phyloP scores from a whole-genome alignment of 2,329 filamentous ascomycete genomes.

The Blastomyces gilchristii region DNA sequence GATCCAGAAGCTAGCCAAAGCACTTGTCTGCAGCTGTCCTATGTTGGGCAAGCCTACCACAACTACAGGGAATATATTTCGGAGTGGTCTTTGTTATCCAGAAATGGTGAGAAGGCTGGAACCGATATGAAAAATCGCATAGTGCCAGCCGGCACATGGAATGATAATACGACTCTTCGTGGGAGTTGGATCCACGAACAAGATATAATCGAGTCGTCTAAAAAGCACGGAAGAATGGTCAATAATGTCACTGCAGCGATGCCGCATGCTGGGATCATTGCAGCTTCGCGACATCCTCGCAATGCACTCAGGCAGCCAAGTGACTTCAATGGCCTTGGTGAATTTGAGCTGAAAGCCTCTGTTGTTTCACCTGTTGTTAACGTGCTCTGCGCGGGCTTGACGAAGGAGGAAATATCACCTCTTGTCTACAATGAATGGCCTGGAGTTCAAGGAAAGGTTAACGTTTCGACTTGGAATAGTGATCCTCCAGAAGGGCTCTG shows the following conservation, averaged over 20 bases:
- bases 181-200: conserved; percentile 57
- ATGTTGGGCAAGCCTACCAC: conserved; percentile 58
- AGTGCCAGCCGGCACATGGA: conserved; percentile 51
- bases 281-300: conserved; percentile 48
- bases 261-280: conserved; percentile 61
- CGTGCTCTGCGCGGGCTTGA: conserved; percentile 61
- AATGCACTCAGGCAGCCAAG: conserved; percentile 63
- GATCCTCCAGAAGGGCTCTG: conserved; percentile 26
- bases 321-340: conserved; percentile 54
- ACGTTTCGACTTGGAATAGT: conserved; percentile 20
- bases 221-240: conserved; percentile 47
- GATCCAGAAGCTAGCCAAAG: conserved; percentile 36
- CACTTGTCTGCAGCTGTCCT: conserved; percentile 59
- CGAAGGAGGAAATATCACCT: conserved; percentile 48
- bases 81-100: conserved; percentile 44
- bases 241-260: conserved; percentile 70
- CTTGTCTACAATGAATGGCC: conserved; percentile 57
- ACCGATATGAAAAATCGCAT: conserved; percentile 44
- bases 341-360: conserved; percentile 57
- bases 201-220: conserved; percentile 44
- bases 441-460: neutral
- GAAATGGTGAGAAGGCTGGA: conserved; percentile 35
- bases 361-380: conserved; percentile 62
- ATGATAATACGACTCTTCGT: conserved; percentile 61
- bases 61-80: conserved; percentile 55